A percentile compares a stretch with the other conserved stretches of the same genome.
Evolutionary conservation across 495 filamentous ascomycete species (phyloP).

Genomic region (Aspergillus mulundensis): DNA sequence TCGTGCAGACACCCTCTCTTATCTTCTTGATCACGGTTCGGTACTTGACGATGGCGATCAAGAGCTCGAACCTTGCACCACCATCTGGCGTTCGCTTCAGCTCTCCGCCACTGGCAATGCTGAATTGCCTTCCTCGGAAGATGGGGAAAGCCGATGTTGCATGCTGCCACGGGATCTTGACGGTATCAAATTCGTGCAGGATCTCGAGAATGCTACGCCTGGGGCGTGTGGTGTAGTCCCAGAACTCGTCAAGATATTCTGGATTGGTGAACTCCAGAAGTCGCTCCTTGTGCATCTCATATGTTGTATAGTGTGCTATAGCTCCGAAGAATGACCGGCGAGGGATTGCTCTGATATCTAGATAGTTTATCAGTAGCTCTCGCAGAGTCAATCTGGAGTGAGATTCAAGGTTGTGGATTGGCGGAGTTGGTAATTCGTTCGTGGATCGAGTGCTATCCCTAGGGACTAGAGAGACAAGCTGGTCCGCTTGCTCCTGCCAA

Average conservation of each 20-base stretch:
- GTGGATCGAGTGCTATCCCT: conserved; percentile 17
- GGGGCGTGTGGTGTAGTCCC: conserved; percentile 91
- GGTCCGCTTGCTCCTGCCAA: conserved; percentile 71
- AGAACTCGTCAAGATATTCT: conserved; percentile 80
- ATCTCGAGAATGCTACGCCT: conserved; percentile 89
- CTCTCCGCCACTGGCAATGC: conserved; percentile 71
- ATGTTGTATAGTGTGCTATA: conserved; percentile 66
- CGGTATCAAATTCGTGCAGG: conserved; percentile 80
- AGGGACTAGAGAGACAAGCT: conserved; percentile 47
- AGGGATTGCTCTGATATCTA: conserved; percentile 87
- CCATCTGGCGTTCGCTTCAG: conserved; percentile 37
- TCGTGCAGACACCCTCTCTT: conserved; percentile 83
- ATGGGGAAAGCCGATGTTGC: conserved; percentile 66
- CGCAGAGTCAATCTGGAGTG: conserved; percentile 61
- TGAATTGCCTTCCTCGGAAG: conserved; percentile 79
- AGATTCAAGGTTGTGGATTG: conserved; percentile 39
- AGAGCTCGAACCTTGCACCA: conserved; percentile 61
- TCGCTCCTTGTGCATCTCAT: conserved; percentile 72
- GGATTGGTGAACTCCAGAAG: conserved; percentile 76
- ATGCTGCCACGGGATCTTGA: conserved; percentile 74
- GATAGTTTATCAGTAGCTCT: conserved; percentile 68
- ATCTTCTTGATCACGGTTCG: conserved; percentile 81
- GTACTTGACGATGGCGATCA: conserved; percentile 91
- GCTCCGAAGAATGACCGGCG: conserved; percentile 77
- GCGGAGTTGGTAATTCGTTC: conserved; percentile 31